Base-by-base conservation (phyloP, 352 stramenopile species). In the Phytophthora pistaciae region DNA sequence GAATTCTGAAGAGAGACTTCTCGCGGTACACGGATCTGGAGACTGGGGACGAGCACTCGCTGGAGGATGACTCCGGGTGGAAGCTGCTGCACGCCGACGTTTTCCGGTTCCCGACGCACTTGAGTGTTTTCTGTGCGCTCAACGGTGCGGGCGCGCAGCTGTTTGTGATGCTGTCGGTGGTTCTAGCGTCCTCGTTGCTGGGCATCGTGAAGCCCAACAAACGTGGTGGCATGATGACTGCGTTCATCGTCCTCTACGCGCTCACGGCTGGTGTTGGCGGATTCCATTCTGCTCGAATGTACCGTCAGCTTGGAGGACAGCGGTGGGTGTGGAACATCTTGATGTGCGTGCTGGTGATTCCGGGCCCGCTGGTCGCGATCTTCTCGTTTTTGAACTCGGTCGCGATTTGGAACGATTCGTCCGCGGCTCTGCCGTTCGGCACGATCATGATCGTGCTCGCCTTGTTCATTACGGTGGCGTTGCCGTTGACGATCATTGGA, bases 1-100 rank as follows among this genome's bases (percentile, higher is more conserved):
- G 97, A 55, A 97, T 99, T 23, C 90, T 99, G 64, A 99, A 99
- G 77, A 98, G 98, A 64, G 98, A 99, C 78, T 99, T 99, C 68
- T 96, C 95, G n/a, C 87, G 93, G 11, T 99, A 99, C 80, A 98
- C 98, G 85, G 95, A 98, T 56, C 69, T 98, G 21, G 96, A 99
- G 75, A 84, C 91, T 18, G 90, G 78, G 50, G 93, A 98, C 44
- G 83, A 97, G 9, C 60, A 56, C 54, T 82, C 92, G 16, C 46
- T 90, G 13, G 95, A 99, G 71, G 97, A 99, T 74, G 96, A 99
- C 72, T 98, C 94, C 3, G 95, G 96, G n/a, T 99, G 97, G 97
- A 99, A 99, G 70, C 85, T 99, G 1, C 92, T 99, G 67, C 96
- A 99, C 64, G 97, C 94, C 13, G 96, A 99, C 70, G 97, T 99